Evolutionary conservation across 176 grass and related monocot genomes (phyloP).

Genomic region (Tillandsia leiboldiana): DNA sequence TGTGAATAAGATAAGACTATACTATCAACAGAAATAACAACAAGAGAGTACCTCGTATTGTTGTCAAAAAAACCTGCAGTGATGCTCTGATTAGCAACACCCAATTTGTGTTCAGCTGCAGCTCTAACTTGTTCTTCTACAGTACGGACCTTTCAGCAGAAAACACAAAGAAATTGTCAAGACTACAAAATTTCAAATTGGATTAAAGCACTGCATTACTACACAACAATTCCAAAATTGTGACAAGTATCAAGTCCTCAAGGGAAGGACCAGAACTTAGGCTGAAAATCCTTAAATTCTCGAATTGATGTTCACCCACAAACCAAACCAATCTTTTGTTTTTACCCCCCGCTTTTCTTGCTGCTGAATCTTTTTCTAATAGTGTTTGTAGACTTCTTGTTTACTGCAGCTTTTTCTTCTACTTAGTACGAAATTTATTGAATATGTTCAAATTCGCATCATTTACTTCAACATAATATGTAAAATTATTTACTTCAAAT

Average conservation of each 20-base stretch:
- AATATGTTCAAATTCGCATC: background rate
- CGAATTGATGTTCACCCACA: too few relatives aligned
- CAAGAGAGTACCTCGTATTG: slow-evolving; percentile 65
- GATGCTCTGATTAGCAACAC: slow-evolving; percentile 99
- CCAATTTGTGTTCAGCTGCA: slow-evolving; percentile 97
- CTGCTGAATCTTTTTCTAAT: too few relatives aligned
- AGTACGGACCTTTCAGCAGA: slow-evolving; percentile 50
- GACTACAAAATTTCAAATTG: background rate
- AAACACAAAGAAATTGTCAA: slow-evolving; percentile 11
- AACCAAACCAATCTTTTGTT: too few relatives aligned
- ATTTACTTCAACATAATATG: background rate
- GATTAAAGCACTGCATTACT: background rate
- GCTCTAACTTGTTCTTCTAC: slow-evolving; percentile 99
- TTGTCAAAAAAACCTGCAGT: slow-evolving; percentile 99
- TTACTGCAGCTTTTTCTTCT: too few relatives aligned
- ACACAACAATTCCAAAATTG: background rate
- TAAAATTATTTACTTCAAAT: background rate
- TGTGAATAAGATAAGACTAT: background rate
- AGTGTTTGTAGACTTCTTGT: too few relatives aligned
- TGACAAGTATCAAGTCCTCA: too few relatives aligned
- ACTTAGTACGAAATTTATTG: too few relatives aligned
- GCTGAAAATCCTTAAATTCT: too few relatives aligned
- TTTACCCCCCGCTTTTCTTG: too few relatives aligned
- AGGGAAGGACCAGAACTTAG: too few relatives aligned
- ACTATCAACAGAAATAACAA: background rate